These are phyloP conservation scores for Ogataea ganodermae DNA, from an alignment of 805 yeast genomes.

Conservation along the genomic window DNA sequence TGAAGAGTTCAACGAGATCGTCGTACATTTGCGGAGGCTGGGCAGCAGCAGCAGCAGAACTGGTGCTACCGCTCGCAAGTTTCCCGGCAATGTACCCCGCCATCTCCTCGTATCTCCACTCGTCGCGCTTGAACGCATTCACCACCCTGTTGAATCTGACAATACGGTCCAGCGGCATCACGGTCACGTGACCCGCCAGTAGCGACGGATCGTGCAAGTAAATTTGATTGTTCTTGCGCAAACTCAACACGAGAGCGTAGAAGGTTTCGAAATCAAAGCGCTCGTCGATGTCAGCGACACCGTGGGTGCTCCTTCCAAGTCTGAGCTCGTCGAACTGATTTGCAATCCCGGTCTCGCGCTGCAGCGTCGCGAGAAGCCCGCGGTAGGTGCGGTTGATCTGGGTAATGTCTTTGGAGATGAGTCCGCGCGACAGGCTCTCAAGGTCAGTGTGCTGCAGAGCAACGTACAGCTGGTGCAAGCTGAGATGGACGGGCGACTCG, in stretches of 20 bases:
- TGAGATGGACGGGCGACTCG: constrained; percentile 44
- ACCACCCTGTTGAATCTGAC: constrained; percentile 38
- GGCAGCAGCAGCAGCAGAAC: not conserved
- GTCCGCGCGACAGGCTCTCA: constrained; percentile 25
- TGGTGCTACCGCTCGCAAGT: constrained; percentile 4
- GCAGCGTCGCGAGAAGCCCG: constrained; percentile 20
- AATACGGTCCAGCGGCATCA: constrained; percentile 42
- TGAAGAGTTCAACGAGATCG: constrained; percentile 47
- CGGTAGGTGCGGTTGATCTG: constrained; percentile 31
- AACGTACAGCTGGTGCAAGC: constrained; percentile 40
- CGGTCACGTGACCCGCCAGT: constrained; percentile 44
- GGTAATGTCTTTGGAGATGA: constrained; percentile 23
- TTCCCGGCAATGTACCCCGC: constrained; percentile 22
- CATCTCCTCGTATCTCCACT: constrained; percentile 28
- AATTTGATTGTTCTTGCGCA: constrained; percentile 48
- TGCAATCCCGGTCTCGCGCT: constrained; percentile 24
- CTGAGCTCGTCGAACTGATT: constrained; percentile 32
- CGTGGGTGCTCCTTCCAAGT: constrained; percentile 30
- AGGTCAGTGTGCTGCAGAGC: constrained; percentile 39
- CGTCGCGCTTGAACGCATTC: constrained; percentile 29
- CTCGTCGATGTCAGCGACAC: constrained; percentile 20
- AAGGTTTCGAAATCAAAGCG: constrained; percentile 31
- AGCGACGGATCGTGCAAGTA: constrained; percentile 28
- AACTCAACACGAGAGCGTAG: constrained; percentile 50
- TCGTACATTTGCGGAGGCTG: constrained; percentile 30